Conservation (phyloP, 768 basidiomycete genomes). For the Coprinopsis marcescibilis region DNA sequence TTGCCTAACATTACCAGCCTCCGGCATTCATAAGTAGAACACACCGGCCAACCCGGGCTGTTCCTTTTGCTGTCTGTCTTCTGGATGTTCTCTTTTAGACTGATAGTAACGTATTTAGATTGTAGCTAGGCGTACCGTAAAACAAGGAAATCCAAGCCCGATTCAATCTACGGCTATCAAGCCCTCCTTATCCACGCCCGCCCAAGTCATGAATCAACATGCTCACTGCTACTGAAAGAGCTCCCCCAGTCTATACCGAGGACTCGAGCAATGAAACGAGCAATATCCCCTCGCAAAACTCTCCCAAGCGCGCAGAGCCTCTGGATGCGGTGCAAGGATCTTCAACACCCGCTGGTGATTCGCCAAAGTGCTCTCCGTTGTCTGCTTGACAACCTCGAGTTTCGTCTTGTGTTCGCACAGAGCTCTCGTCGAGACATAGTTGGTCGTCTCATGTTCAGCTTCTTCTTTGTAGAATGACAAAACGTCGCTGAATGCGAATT, state of each 20-base stretch:
- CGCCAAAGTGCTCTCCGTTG: slow-evolving; percentile 19
- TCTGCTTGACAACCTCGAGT: slow-evolving; percentile 15
- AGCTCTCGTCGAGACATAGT: slow-evolving; percentile 27
- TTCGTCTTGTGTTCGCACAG: slow-evolving; percentile 17
- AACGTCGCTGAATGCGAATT: slow-evolving; percentile 23
- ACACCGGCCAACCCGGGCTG: too few relatives aligned
- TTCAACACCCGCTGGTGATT: slow-evolving; percentile 18
- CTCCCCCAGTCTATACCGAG: slow-evolving; percentile 21
- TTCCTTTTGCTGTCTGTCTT: too few relatives aligned
- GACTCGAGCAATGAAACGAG: slow-evolving; percentile 21
- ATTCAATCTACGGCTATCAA: too few relatives aligned
- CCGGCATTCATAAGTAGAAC: too few relatives aligned
- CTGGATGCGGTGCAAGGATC: slow-evolving; percentile 17
- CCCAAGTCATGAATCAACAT: too few relatives aligned
- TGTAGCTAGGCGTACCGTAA: too few relatives aligned
- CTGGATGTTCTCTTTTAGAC: too few relatives aligned
- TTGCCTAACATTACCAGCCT: too few relatives aligned
- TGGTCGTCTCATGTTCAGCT: slow-evolving; percentile 23
- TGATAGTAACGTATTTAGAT: too few relatives aligned
- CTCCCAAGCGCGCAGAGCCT: slow-evolving; percentile 8
- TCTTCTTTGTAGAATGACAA: slow-evolving; percentile 38
- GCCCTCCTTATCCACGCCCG: too few relatives aligned
- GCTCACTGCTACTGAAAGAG: slow-evolving; percentile 4
- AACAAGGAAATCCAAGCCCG: too few relatives aligned
- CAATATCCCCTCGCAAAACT: slow-evolving; percentile 19